phyloP scores from a whole-genome alignment of 129 eudicot genomes.

The Deinandra increscens region DNA sequence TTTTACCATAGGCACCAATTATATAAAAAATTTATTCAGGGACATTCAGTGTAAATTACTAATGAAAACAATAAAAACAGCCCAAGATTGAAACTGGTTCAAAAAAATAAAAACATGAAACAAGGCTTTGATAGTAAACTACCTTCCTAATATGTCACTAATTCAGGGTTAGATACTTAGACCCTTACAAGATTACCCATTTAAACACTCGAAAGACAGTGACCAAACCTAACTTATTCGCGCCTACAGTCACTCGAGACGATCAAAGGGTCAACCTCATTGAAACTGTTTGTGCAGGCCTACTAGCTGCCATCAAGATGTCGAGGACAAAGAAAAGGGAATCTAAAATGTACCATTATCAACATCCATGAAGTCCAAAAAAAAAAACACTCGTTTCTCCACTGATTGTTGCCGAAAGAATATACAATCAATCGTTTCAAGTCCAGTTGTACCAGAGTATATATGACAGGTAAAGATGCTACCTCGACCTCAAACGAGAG shows the following conservation, averaged over 20 bases:
- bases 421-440: not conserved
- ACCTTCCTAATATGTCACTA: too few species aligned
- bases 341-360: not conserved
- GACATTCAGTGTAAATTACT: too few species aligned
- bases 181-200: not conserved
- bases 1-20: too few species aligned
- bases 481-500: not conserved
- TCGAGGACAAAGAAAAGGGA: not conserved
- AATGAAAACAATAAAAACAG: too few species aligned
- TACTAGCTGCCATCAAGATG: not conserved
- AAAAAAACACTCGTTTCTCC: not conserved
- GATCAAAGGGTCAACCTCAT: not conserved
- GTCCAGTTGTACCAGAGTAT: not conserved
- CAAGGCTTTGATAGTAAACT: too few species aligned
- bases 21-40: too few species aligned
- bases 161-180: too few species aligned
- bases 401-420: not conserved
- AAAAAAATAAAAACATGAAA: too few species aligned
- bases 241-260: not conserved
- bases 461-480: not conserved
- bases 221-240: not conserved
- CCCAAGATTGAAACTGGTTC: too few species aligned
- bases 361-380: conserved; percentile 13
- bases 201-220: not conserved
- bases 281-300: not conserved